phyloP scores from a whole-genome alignment of 345 rosid species.

The Turritis glabra region DNA sequence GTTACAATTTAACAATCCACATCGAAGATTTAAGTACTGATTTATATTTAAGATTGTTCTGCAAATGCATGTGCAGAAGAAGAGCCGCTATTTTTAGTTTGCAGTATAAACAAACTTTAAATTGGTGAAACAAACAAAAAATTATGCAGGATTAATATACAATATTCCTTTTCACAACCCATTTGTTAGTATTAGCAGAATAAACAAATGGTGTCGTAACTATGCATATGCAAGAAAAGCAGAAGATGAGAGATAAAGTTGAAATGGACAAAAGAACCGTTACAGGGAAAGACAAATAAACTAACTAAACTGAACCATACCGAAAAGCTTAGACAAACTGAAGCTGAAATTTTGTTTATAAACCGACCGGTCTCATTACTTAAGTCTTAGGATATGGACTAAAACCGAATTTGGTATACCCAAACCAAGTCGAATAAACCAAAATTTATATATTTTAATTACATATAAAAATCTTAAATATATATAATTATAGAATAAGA shows the following conservation, averaged over 20 bases:
- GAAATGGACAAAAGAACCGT: background rate
- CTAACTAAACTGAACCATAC: background rate
- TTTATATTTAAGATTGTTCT: background rate
- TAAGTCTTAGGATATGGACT: background rate
- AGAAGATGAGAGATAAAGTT: background rate
- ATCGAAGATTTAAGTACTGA: background rate
- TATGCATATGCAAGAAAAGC: background rate
- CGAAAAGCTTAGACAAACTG: background rate
- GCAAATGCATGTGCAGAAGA: background rate
- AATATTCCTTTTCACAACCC: background rate
- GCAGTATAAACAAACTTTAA: too few relatives aligned
- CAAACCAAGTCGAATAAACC: too few relatives aligned
- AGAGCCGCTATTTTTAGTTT: background rate
- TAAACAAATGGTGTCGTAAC: background rate
- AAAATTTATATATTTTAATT: too few relatives aligned
- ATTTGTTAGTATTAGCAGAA: background rate
- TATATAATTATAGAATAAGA: too few relatives aligned
- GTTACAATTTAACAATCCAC: background rate
- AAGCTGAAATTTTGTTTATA: background rate
- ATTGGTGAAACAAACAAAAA: too few relatives aligned
- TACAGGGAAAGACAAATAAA: too few relatives aligned
- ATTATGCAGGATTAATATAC: background rate
- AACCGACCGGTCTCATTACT: too few relatives aligned
- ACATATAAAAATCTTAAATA: too few relatives aligned
- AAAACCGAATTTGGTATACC: background rate